phyloP scores from a whole-genome alignment of 78 protist genomes.

The Emiliania huxleyi region DNA sequence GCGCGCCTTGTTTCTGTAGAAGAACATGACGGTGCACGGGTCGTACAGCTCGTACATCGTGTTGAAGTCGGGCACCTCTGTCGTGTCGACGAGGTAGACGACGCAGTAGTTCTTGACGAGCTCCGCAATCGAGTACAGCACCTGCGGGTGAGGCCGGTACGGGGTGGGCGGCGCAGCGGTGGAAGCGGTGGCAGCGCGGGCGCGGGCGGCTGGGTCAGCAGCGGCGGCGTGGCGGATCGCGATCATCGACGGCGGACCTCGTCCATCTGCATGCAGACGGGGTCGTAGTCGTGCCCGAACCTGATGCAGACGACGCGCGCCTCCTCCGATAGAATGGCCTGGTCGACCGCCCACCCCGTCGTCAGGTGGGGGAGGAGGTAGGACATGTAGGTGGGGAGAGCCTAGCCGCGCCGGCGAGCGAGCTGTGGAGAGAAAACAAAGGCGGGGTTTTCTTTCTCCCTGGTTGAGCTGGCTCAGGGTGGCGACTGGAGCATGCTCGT shows the following conservation, averaged over 20 bases:
- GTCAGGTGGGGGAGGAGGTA: conserved; percentile 90
- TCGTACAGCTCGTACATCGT: conserved; percentile 99
- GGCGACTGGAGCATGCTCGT: too few species aligned
- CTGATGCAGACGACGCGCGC: conserved; percentile 93
- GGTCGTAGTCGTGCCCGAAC: conserved; percentile 97
- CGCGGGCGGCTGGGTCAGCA: too few species aligned
- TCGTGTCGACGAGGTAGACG: conserved; percentile 88
- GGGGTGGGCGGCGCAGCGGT: too few species aligned
- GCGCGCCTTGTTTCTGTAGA: conserved; percentile 72
- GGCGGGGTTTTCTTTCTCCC: too few species aligned
- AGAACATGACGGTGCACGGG: conserved; percentile 97
- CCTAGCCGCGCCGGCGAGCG: too few species aligned
- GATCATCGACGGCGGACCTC: not conserved
- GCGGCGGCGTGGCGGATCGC: not conserved
- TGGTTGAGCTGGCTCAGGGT: too few species aligned
- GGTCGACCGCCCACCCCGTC: conserved; percentile 97
- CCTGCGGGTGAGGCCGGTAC: too few species aligned
- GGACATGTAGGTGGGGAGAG: conserved; percentile 61
- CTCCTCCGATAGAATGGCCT: conserved; percentile 94
- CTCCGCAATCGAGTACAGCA: conserved; percentile 55
- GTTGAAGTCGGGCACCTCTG: conserved; percentile 96
- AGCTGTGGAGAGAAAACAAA: too few species aligned
- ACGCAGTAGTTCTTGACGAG: conserved; percentile 72
- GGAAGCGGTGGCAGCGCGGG: not conserved
- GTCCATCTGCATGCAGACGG: conserved; percentile 55